These are phyloP conservation scores for Polytrichum commune DNA, from an alignment of 225 moss, liverwort and hornwort species.

Conservation along the genomic window DNA sequence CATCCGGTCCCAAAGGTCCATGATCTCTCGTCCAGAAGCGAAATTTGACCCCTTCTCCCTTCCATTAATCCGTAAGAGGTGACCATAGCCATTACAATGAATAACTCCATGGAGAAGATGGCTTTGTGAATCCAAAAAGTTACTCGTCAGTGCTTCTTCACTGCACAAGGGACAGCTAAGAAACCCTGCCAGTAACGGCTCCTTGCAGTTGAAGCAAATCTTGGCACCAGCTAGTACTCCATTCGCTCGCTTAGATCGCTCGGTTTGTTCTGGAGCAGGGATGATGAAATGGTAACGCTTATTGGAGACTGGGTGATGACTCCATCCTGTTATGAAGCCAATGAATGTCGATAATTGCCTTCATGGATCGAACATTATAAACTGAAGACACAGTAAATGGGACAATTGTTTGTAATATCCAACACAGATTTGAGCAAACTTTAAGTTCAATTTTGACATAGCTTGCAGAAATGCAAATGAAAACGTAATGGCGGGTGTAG, in stretches of 20 bases:
- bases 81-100: constrained; percentile 97
- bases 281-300: constrained; percentile 98
- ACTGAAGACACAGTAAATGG: constrained; percentile 22
- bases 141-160: constrained; percentile 76
- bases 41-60: constrained; percentile 94
- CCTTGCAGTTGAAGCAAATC: constrained; percentile 85
- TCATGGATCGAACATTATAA: constrained; percentile 13
- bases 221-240: constrained; percentile 66
- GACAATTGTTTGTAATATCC: too few relatives aligned
- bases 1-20: constrained; percentile 99
- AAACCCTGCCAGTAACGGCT: constrained; percentile 66
- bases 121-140: constrained; percentile 88
- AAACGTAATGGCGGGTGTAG: too few relatives aligned
- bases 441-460: not conserved
- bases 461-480: too few relatives aligned
- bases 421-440: too few relatives aligned
- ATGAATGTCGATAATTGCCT: too few relatives aligned
- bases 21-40: constrained; percentile 92
- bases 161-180: constrained; percentile 93
- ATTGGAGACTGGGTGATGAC: constrained; percentile 98
- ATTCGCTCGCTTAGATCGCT: constrained; percentile 70
- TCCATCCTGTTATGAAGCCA: constrained; percentile 70
- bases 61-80: constrained; percentile 90
- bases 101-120: constrained; percentile 98
- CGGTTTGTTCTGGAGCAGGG: constrained; percentile 77